A percentile compares a stretch with the other conserved stretches of the same genome.
These are phyloP conservation scores for Stachybotrys chlorohalonatus DNA, from an alignment of 2,329 filamentous ascomycete genomes.

Conservation along the genomic window DNA sequence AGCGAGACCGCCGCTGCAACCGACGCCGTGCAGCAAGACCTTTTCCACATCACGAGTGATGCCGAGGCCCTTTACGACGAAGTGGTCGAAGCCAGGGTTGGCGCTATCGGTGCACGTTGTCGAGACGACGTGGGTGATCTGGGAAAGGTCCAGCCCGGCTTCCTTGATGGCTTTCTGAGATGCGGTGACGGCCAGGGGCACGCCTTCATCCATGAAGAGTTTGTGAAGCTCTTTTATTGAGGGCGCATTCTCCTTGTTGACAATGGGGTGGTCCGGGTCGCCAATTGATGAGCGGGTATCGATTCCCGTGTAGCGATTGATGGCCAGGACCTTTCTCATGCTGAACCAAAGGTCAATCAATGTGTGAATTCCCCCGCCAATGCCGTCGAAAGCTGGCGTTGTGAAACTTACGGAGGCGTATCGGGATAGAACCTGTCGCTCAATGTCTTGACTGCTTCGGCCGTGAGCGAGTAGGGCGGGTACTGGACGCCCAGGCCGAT, in stretches of 20 bases:
- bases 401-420: slow-evolving; percentile 44
- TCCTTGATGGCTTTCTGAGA: slow-evolving; percentile 46
- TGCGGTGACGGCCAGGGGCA: slow-evolving; percentile 47
- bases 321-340: slow-evolving; percentile 53
- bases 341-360: slow-evolving; percentile 20
- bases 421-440: slow-evolving; percentile 50
- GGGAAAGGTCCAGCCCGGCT: slow-evolving; percentile 36
- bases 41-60: slow-evolving; percentile 52
- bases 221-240: slow-evolving; percentile 46
- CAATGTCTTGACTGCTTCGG: slow-evolving; percentile 42
- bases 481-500: slow-evolving; percentile 51
- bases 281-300: slow-evolving; percentile 54
- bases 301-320: slow-evolving; percentile 58
- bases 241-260: slow-evolving; percentile 43
- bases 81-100: slow-evolving; percentile 61
- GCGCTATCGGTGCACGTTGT: slow-evolving; percentile 62
- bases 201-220: slow-evolving; percentile 46
- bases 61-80: slow-evolving; percentile 48
- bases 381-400: too few species aligned
- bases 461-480: slow-evolving; percentile 43
- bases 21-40: slow-evolving; percentile 56
- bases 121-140: slow-evolving; percentile 59
- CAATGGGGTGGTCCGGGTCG: slow-evolving; percentile 49
- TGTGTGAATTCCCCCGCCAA: too few species aligned
- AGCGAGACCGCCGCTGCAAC: slow-evolving; percentile 56